Base-by-base conservation (phyloP, 345 rosid genomes). In the Erysimum cheiranthoides region DNA sequence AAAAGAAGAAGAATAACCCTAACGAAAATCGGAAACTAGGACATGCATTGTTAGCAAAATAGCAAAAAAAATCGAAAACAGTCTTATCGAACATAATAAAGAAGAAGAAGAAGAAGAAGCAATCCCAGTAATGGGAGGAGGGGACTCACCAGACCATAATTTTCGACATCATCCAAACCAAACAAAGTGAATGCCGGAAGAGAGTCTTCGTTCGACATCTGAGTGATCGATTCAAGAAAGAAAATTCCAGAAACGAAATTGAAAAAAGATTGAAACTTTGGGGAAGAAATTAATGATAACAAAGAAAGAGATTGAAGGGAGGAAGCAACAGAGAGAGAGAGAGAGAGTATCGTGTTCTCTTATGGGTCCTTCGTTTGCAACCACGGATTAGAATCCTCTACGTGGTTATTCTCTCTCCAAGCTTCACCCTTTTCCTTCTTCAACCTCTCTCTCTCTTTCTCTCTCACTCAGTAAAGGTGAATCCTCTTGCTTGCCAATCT, bases 151-250 rank as follows among this genome's bases (percentile, higher is more conserved):
- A 82, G 78, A 81, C 79, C 58, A 70, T 75, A 90, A 32, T 87
- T 91, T 27, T 92, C 87, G 10, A 88, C 93, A 39, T 90, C 89
- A 32, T 83, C 86, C 67, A 90, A 77, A 61, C 88, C 88, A 49
- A 86, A 85, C 28, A 88, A 66, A 64, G 47, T 36, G 34, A 86
- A 63, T 16, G 53, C 73, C 21, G 84, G 83, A 64, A 90, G 68
- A 67, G 86, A 53, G 27, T 70, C 68, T 40, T 79, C 84, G 58
- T 62, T 86, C 36, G 88, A 85, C 93, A 92, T 88, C 49, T 4
- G 77, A 36, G 32, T 28, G 62, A 50, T 4, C 18, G 42, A 28
- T 57, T 3, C 1, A 52, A 4, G 8, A 27, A 65, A 32, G 12
- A 30, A 30, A 18, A 51, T 11, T 2, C 8, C n/a, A 71, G 47